Evolutionary conservation across 2,329 filamentous ascomycete species (phyloP), one percentile per base, ranked within the genome.

Genomic region (Sarocladium oryzae): DNA sequence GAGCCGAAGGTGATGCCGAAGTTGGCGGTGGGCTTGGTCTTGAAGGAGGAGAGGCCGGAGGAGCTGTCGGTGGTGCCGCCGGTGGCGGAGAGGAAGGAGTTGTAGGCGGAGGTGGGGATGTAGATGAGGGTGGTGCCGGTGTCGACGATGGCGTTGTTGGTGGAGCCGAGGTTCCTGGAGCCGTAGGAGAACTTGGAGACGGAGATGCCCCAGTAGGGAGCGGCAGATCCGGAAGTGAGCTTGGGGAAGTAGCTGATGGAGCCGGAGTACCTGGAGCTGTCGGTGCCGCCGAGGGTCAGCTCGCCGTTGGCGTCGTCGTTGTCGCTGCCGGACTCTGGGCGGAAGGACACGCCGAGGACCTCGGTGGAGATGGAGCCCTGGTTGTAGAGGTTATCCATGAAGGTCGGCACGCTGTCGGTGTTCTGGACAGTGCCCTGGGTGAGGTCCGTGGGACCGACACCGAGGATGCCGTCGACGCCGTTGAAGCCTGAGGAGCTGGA

Each of bases 391-490:
- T 65, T 70, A 50, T 65, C 64, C 52, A 70, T 70, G 51, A 74
- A 75, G 0, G 72, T 76, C 56, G 6, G 72, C 3, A 48, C 43
- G 11, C 21, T 11, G 43, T 16, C 26, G 24, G 26, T 23, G n/a
- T 26, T 71, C 40, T 41, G 38, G 28, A 75, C 69, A 1, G 68
- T 71, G 60, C 74, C 18, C n/a, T 32, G 15, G 28, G 43, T 76
- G 50, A 74, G 60, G 21, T 51, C 57, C 54, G 65, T 64, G 51
- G 75, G 73, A 3, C 64, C 72, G 6, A 76, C 62, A 7, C 74
- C 74, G 11, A 76, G 57, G 13, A 76, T 61, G 5, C 72, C 73
- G 50, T 71, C 66, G n/a, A 48, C 43, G 16, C 43, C 43, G 26
- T 48, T 33, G 28, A 60, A 55, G 21, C 54, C 28, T 10, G 72